Conservation (phyloP, 345 rosid genomes). For the Rhodamnia argentea region DNA sequence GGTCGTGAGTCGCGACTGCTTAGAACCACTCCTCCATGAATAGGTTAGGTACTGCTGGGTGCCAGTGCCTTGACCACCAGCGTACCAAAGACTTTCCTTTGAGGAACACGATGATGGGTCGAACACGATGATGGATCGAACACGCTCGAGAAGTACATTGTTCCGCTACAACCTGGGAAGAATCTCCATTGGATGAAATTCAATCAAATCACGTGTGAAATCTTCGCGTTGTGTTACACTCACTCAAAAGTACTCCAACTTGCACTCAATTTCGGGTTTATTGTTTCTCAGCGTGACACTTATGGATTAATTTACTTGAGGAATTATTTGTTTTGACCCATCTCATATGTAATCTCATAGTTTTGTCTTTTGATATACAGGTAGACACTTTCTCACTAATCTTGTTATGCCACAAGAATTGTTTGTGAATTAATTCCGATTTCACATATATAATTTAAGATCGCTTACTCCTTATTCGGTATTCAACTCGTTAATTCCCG, state of each 20-base stretch:
- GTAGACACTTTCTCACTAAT: no score
- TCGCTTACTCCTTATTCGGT: no score
- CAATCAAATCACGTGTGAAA: not conserved
- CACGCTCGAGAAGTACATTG: not conserved
- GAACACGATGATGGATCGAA: not conserved
- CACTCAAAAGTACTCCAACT: not conserved
- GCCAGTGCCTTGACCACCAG: not conserved
- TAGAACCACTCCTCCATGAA: not conserved
- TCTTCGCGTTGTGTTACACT: not conserved
- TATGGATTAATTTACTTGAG: not conserved
- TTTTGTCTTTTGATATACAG: no score
- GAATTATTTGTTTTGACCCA: not conserved
- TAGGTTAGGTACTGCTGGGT: not conserved
- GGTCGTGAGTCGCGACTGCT: not conserved
- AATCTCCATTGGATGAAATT: not conserved
- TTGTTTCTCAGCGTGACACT: rapidly evolving
- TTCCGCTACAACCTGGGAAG: not conserved
- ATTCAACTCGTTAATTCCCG: no score
- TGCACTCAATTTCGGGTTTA: rapidly evolving
- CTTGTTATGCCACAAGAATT: no score
- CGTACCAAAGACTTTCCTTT: not conserved
- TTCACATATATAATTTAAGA: no score
- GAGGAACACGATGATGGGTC: not conserved
- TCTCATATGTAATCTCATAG: not conserved
- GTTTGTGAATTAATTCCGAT: no score